Evolutionary conservation across 2,329 filamentous ascomycete genomes (phyloP).

Genomic region (Ophiostoma triangulosporum): DNA sequence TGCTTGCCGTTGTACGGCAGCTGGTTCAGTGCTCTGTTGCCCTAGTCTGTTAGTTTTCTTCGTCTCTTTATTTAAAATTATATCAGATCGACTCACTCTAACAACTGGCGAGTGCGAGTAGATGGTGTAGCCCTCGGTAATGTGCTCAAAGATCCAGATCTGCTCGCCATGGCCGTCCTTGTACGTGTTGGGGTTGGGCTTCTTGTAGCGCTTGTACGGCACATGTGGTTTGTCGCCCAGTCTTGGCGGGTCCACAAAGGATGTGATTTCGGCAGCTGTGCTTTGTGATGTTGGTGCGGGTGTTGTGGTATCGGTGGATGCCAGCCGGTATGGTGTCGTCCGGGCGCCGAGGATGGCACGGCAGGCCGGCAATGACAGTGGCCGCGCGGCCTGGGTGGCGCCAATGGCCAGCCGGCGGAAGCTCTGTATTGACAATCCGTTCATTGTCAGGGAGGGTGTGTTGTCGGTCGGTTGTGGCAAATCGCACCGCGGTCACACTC

Average conservation of each 20-base stretch:
- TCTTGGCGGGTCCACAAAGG: background rate
- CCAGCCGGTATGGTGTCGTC: background rate
- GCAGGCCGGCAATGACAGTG: background rate
- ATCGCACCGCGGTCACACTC: background rate
- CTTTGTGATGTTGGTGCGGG: background rate
- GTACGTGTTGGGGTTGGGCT: slow-evolving; percentile 17
- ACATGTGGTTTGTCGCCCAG: background rate
- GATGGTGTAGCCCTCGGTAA: slow-evolving; percentile 35
- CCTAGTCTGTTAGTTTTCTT: slow-evolving; percentile 10
- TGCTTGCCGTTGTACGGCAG: slow-evolving; percentile 57
- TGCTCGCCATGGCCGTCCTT: slow-evolving; percentile 37
- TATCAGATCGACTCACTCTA: slow-evolving; percentile 24
- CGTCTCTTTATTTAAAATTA: background rate
- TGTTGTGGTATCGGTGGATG: background rate
- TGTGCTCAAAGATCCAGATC: slow-evolving; percentile 42
- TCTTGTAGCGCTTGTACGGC: slow-evolving; percentile 13
- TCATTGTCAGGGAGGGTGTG: slow-evolving; percentile 9
- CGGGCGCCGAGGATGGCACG: background rate
- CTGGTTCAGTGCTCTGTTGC: slow-evolving; percentile 19
- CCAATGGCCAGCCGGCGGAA: slow-evolving; percentile 26
- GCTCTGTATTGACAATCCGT: slow-evolving; percentile 9
- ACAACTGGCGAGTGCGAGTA: slow-evolving; percentile 35
- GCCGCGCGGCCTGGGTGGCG: slow-evolving; percentile 13
- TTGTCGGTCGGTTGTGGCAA: background rate
- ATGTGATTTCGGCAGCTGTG: background rate